Evolutionary conservation across 768 basidiomycete genomes (phyloP).

Genomic region (Clathrus columnatus): DNA sequence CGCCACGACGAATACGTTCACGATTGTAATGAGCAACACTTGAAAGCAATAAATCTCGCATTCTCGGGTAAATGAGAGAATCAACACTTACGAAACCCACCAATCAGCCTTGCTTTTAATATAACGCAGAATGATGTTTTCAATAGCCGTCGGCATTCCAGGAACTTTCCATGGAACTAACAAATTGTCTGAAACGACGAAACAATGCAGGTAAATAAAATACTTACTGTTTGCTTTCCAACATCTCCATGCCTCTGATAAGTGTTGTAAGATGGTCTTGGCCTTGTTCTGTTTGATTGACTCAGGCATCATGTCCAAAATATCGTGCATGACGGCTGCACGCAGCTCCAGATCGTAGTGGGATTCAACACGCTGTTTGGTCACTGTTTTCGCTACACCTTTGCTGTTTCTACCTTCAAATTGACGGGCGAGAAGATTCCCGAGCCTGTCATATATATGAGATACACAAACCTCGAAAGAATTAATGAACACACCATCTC

Average conservation of each 20-base stretch:
- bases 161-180: conserved; percentile 98
- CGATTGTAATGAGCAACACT: conserved; percentile 95
- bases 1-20: conserved; percentile 92
- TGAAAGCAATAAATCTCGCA: conserved; percentile 4
- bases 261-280: conserved; percentile 97
- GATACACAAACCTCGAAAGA: neutral
- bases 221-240: conserved; percentile 86
- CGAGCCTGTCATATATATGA: conserved; percentile 43
- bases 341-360: conserved; percentile 97
- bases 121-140: conserved; percentile 97
- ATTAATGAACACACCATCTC: conserved; percentile 54
- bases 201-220: neutral
- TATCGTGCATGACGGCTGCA: conserved; percentile 99
- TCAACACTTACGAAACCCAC: conserved; percentile 76
- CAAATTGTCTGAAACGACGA: conserved; percentile 7
- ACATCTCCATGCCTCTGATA: conserved; percentile 98
- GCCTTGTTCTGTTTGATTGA: conserved; percentile 99
- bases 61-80: neutral
- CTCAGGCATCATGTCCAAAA: conserved; percentile 99
- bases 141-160: conserved; percentile 98
- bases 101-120: conserved; percentile 99
- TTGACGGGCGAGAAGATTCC: conserved; percentile 94
- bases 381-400: conserved; percentile 95
- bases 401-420: conserved; percentile 98
- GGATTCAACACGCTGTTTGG: conserved; percentile 97